Evolutionary conservation across 176 grass and related monocot species (phyloP), one percentile per base, ranked within the genome.

Genomic region (Oryza nivara): DNA sequence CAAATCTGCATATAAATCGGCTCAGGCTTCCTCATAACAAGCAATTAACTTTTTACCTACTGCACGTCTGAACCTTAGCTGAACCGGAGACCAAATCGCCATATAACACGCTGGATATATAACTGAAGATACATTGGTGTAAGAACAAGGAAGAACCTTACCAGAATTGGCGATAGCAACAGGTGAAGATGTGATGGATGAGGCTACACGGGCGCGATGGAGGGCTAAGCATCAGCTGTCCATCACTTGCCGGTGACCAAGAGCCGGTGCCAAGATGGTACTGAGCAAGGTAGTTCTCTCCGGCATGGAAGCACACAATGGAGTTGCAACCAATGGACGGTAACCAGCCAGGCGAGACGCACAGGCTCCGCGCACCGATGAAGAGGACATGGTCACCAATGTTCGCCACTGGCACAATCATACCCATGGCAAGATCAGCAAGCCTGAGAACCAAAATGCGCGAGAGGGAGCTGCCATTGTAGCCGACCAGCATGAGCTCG

Each of bases 151-250:
- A 75, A 52, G 43, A n/a, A 25, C 12, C 66, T 71, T 9, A 81
- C 79, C 79, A 81, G 79, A 81, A 81, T 60, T 56, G 67, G 3
- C 48, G 32, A 71, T 81, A 32, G 3, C 79, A 81, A 36, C 67
- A 81, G 30, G 79, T 81, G 51, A 70, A 70, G 30, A 81, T 70
- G 46, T 81, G 78, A 56, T 81, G 78, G 15, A 81, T 56, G 78
- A 70, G 78, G 47, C 46, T 7, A 70, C 46, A 10, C 9, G 78
- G 78, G 22, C 34, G 79, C 2, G 11, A 67, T 26, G 79, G 79
- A 3, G 67, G 67, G 0, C 20, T 71, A 70, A 81, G 79, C 79
- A 58, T 81, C 30, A 23, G 79, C 3, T 47, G 67, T 13, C 28
- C 67, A 60, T 71, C 67, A 4, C 47, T 11, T 4, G 67, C 79